Conservation (phyloP, 768 basidiomycete species). For the Auricularia sp. region DNA sequence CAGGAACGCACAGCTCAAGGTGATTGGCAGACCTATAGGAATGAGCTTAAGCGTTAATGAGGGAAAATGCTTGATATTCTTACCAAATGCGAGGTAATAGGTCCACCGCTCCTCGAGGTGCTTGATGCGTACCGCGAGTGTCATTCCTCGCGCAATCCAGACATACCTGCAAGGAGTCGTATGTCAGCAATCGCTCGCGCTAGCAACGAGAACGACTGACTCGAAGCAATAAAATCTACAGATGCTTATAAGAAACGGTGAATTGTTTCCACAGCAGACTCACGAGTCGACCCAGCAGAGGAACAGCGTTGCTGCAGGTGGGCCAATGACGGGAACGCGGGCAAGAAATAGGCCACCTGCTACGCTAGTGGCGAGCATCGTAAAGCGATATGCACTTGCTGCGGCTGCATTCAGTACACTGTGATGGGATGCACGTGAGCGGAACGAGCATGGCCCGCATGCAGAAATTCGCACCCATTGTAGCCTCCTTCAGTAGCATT, state of each 20-base stretch:
- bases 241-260: no score
- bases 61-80: slow-evolving; percentile 12
- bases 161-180: slow-evolving; percentile 44
- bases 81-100: slow-evolving; percentile 79
- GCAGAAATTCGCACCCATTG: slow-evolving; percentile 22
- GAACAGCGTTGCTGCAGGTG: slow-evolving; percentile 53
- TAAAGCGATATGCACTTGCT: slow-evolving; percentile 68
- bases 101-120: slow-evolving; percentile 84
- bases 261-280: slow-evolving; percentile 26
- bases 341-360: slow-evolving; percentile 54
- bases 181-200: slow-evolving; percentile 11
- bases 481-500: slow-evolving; percentile 38
- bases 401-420: slow-evolving; percentile 59
- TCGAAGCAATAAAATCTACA: slow-evolving; percentile 84
- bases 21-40: slow-evolving; percentile 53
- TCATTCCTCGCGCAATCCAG: slow-evolving; percentile 67
- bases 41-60: slow-evolving; percentile 2
- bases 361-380: slow-evolving; percentile 75
- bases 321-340: slow-evolving; percentile 57
- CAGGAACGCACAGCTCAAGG: slow-evolving; percentile 63
- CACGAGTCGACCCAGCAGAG: slow-evolving; percentile 83
- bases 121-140: slow-evolving; percentile 56
- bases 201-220: slow-evolving; percentile 31
- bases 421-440: slow-evolving; percentile 34
- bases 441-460: neutral